Conservation (phyloP, 2,329 filamentous ascomycete species). For the Neonectria punicea region DNA sequence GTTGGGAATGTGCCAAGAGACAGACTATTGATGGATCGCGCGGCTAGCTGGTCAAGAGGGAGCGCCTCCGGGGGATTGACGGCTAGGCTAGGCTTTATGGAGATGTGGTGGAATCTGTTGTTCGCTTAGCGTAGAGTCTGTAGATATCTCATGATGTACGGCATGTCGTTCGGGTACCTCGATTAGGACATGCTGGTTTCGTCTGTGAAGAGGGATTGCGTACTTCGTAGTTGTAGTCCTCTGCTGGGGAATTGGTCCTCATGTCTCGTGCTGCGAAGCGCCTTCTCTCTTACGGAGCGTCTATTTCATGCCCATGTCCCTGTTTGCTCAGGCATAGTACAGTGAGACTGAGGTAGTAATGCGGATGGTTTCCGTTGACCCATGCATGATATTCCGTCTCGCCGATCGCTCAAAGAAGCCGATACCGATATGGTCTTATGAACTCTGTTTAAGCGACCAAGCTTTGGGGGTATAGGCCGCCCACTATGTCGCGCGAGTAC, state of each 20-base stretch:
- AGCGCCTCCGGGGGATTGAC: constrained; percentile 2
- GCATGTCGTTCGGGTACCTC: neutral
- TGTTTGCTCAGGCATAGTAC: neutral
- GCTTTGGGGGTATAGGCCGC: neutral
- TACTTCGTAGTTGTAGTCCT: too few species aligned
- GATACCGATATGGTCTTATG: neutral
- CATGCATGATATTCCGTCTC: neutral
- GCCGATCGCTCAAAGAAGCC: neutral
- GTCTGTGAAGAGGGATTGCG: neutral
- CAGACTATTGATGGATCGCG: constrained; percentile 10
- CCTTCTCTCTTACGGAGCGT: neutral
- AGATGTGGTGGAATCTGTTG: neutral
- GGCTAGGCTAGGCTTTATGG: neutral
- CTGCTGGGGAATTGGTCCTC: too few species aligned
- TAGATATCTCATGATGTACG: neutral
- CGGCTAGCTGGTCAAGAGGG: constrained; percentile 9
- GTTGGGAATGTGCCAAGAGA: constrained; percentile 37
- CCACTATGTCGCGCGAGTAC: neutral
- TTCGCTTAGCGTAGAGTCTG: neutral
- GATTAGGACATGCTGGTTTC: neutral
- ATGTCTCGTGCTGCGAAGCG: neutral
- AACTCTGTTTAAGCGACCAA: neutral
- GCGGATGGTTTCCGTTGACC: neutral
- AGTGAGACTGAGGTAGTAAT: neutral
- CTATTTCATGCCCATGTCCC: neutral